Base-by-base conservation (phyloP, 805 yeast genomes). In the Ogataea populi-albae region DNA sequence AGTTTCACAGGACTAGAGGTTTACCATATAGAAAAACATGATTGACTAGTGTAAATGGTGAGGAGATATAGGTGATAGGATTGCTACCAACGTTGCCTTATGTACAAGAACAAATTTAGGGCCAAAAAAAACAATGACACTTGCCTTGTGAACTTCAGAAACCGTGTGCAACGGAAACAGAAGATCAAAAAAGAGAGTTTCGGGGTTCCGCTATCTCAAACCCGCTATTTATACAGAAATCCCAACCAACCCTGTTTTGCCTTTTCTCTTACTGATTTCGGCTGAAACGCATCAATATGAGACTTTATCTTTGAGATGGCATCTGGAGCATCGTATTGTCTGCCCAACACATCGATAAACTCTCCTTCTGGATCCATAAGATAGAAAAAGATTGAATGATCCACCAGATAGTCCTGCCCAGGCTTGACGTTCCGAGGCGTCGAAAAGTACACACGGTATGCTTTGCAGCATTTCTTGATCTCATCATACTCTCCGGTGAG, bases 351-450 rank as follows among this genome's bases (percentile, higher is more conserved):
- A 59, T 91, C 96, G 32, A 91, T 84, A 55, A 87, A 93, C 55
- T 86, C 79, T 31, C 98, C 98, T 58, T 93, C 96, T n/a, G 96
- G 89, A 59, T 93, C 98, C 97, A 93, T 91, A 52, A 93, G 68
- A 56, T 93, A 93, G 65, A 91, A 91, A 76, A 93, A 93, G 40
- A 93, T 88, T 3, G 98, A 91, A 63, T 93, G 98, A 58, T 93
- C 98, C 21, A 93, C 98, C 43, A 93, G 70, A 57, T 93, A 93
- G 52, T 93, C 96, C 62, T 93, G 95, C 14, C 97, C 98, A 0
- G 95, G 93, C 58, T 88, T 86, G 30, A 93, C 82, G 55, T 87
- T 77, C 17, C 89, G 85, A 3, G 98, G 98, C 1, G 98, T 93
- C n/a, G 96, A 86, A 62, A 93, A 93, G 62, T 93, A 93, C 10